A percentile compares a stretch with the other conserved stretches of the same genome.
Evolutionary conservation across 2,329 filamentous ascomycete species (phyloP).

Genomic region (Pseudopithomyces maydicus): DNA sequence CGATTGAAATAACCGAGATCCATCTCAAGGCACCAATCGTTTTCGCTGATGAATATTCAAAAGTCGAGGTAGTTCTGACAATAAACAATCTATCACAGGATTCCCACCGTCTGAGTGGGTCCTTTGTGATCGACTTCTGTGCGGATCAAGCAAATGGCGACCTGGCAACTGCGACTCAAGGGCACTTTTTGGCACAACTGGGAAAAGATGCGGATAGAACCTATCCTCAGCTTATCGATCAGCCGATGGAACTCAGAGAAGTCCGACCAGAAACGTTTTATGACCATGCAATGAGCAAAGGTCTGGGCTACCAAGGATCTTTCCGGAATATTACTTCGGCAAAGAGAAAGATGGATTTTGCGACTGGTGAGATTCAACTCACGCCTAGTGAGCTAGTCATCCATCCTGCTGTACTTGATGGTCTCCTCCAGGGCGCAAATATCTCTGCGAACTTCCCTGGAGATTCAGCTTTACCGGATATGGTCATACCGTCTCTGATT

Average conservation of each 20-base stretch:
- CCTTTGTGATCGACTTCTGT: constrained; percentile 16
- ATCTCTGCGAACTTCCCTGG: constrained; percentile 31
- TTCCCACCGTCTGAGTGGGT: background rate
- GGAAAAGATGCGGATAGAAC: constrained; percentile 9
- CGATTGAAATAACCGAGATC: constrained; percentile 13
- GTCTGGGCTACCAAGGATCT: constrained; percentile 8
- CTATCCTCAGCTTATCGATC: background rate
- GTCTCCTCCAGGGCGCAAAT: constrained; percentile 33
- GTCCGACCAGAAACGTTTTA: constrained; percentile 18
- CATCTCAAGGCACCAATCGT: constrained; percentile 7
- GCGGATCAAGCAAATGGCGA: constrained; percentile 9
- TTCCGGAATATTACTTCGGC: constrained; percentile 9
- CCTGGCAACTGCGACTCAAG: constrained; percentile 12
- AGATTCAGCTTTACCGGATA: constrained; percentile 28
- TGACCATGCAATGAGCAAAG: background rate
- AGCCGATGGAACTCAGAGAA: background rate
- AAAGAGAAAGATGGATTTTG: constrained; percentile 11
- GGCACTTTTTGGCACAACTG: constrained; percentile 4
- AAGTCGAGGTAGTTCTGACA: constrained; percentile 14
- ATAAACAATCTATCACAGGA: constrained; percentile 2
- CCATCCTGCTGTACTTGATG: constrained; percentile 37
- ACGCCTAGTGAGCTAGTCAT: constrained; percentile 33
- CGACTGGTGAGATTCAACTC: constrained; percentile 4
- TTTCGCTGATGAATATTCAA: constrained; percentile 11
- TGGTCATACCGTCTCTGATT: constrained; percentile 28